Evolutionary conservation across 768 basidiomycete genomes (phyloP), one percentile per base, ranked within the genome.

Genomic region (Suillus plorans): DNA sequence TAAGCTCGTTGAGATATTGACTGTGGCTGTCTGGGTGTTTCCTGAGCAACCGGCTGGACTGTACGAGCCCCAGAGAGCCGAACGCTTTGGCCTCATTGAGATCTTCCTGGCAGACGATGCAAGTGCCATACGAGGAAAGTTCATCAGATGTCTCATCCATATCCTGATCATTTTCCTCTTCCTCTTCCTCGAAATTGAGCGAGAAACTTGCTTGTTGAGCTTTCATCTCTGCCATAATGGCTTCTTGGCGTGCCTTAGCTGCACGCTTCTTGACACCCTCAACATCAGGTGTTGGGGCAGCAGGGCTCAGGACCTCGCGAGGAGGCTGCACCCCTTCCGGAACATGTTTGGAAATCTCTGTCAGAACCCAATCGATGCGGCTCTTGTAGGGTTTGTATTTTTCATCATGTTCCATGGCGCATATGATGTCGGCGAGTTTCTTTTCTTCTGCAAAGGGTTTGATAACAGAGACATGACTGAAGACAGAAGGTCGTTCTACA

Each of bases 31-130:
- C 89, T 2, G 89, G 91, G 68, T 91, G 89, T 45, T 86, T 86
- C 55, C 97, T 86, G 20, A 98, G 81, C 52, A 95, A 78, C 55
- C 91, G 84, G 74, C 95, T 96, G 0, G 96, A 91, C 71, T 98
- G 97, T 8, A 99, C 73, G 55, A 96, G 80, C 1, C 92, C 94
- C 20, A 99, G 85, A 37, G 86, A 86, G 6, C 97, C 97, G 74
- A 97, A 99, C 0, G 92, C 80, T 65, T 85, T 84, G 18, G 83
- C 77, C 3, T 83, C 72, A 68, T 87, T 91, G 60, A 98, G 85
- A 66, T 95, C 93, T 73, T 99, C 97, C 73, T 99, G 97, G 69
- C 97, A 99, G 12, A 99, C 95, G 67, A 99, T 99, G 73, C 97
- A 99, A n/a, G 90, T 91, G 3, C 97, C 97, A 65, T 88, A 90